A percentile compares a stretch with the other conserved stretches of the same genome.
Conservation (phyloP, 192 early-diverging fungal genomes). For the Coemansia sp. region DNA sequence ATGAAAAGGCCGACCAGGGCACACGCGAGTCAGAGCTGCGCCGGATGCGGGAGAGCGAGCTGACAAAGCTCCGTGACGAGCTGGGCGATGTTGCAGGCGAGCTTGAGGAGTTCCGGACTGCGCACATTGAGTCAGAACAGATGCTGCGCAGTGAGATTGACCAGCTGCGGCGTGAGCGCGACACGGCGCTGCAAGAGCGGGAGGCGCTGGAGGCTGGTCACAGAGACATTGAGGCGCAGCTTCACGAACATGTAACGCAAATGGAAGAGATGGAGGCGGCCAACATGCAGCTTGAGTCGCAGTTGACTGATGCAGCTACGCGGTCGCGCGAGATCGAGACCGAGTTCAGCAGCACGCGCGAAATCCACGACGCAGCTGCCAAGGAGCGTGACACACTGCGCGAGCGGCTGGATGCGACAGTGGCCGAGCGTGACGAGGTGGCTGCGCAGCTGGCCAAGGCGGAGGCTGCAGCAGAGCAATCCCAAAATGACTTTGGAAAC, state of each 20-base stretch:
- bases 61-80: slow-evolving; percentile 56
- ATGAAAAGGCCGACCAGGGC: slow-evolving; percentile 62
- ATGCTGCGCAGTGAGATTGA: slow-evolving; percentile 57
- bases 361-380: slow-evolving; percentile 28
- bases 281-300: slow-evolving; percentile 38
- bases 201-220: slow-evolving; percentile 11
- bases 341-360: slow-evolving; percentile 22
- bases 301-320: slow-evolving; percentile 27
- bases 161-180: slow-evolving; percentile 51
- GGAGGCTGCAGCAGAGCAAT: slow-evolving; percentile 11
- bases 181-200: slow-evolving; percentile 26
- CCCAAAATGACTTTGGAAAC: neutral
- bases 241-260: slow-evolving; percentile 36
- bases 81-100: slow-evolving; percentile 49
- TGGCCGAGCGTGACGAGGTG: slow-evolving; percentile 20
- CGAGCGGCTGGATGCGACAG: slow-evolving; percentile 7
- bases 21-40: slow-evolving; percentile 60
- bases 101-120: slow-evolving; percentile 57
- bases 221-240: slow-evolving; percentile 29
- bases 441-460: slow-evolving; percentile 8
- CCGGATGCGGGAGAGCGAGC: slow-evolving; percentile 60
- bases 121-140: slow-evolving; percentile 49
- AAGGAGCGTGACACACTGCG: slow-evolving; percentile 25
- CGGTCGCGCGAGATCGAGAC: slow-evolving; percentile 31
- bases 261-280: slow-evolving; percentile 46